Conservation (phyloP, 225 moss, liverwort and hornwort species). For the Antitrichia curtipendula region DNA sequence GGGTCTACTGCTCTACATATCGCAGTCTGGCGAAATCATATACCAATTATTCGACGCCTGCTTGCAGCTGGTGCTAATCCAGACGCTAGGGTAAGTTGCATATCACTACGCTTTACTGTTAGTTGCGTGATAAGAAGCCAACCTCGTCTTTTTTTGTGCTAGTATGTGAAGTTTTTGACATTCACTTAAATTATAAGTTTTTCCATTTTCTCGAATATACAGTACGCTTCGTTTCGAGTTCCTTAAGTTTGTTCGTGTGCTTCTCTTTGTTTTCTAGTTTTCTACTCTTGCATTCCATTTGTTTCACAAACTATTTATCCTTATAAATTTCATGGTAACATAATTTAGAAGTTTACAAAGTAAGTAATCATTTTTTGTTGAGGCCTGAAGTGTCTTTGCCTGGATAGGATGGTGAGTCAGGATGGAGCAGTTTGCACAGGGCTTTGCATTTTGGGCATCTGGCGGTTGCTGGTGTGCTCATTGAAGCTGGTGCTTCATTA, state of each 20-base stretch:
- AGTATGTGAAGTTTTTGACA: not conserved
- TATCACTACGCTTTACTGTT: not conserved
- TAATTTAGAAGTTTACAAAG: not conserved
- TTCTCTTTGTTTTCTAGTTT: not conserved
- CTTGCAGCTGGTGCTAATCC: conserved; percentile 93
- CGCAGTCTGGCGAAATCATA: conserved; percentile 92
- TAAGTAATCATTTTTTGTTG: not conserved
- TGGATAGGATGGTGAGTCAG: conserved; percentile 91
- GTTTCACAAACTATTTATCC: not conserved
- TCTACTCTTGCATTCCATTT: not conserved
- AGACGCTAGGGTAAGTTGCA: conserved; percentile 50
- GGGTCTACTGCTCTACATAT: conserved; percentile 83
- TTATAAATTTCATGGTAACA: not conserved
- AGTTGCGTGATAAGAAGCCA: not conserved
- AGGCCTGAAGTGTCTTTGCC: not conserved
- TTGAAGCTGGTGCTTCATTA: conserved; percentile 81
- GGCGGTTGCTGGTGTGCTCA: conserved; percentile 83
- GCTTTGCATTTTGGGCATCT: conserved; percentile 98
- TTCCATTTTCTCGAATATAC: not conserved
- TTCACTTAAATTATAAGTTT: not conserved
- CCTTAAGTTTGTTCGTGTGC: not conserved
- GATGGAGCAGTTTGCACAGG: conserved; percentile 98
- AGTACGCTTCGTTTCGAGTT: not conserved
- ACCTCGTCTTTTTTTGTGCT: not conserved
- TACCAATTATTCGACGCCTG: conserved; percentile 72